Percentiles rank a stretch among this genome's conserved stretches.
Conservation (phyloP, 129 eudicot species). For the Saposhnikovia divaricata region DNA sequence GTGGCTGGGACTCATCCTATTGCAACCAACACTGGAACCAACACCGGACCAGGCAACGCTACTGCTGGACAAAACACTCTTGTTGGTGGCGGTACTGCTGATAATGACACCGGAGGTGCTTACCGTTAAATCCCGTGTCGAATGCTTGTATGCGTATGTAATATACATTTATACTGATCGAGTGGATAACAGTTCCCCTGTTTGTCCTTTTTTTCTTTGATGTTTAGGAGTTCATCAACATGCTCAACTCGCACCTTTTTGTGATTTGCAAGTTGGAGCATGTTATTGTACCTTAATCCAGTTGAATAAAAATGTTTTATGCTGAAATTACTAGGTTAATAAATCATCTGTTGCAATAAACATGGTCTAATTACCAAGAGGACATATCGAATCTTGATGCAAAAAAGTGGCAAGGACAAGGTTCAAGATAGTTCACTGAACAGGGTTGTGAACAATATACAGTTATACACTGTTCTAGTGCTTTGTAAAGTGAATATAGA, state of each 20-base stretch:
- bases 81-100: constrained; percentile 41
- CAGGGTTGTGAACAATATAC: too few species aligned
- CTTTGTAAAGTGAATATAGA: too few species aligned
- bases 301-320: constrained; percentile 11
- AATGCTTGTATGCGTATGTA: not conserved
- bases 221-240: not conserved
- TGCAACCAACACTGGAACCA: constrained; percentile 14
- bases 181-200: not conserved
- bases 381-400: too few species aligned
- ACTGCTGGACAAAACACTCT: constrained; percentile 43
- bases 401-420: too few species aligned
- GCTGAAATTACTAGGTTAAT: too few species aligned
- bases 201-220: not conserved
- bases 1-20: constrained; percentile 49
- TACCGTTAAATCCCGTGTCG: constrained; percentile 10
- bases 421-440: too few species aligned
- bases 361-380: too few species aligned
- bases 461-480: too few species aligned
- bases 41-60: constrained; percentile 41
- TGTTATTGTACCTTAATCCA: not conserved
- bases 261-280: not conserved
- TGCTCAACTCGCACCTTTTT: not conserved
- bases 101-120: constrained; percentile 49
- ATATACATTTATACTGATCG: not conserved
- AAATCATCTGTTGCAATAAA: too few species aligned